Percentiles rank a stretch among this genome's conserved stretches.
These are phyloP conservation scores for Kodamaea anthophila DNA, from an alignment of 1,139 yeast species.

Conservation along the genomic window DNA sequence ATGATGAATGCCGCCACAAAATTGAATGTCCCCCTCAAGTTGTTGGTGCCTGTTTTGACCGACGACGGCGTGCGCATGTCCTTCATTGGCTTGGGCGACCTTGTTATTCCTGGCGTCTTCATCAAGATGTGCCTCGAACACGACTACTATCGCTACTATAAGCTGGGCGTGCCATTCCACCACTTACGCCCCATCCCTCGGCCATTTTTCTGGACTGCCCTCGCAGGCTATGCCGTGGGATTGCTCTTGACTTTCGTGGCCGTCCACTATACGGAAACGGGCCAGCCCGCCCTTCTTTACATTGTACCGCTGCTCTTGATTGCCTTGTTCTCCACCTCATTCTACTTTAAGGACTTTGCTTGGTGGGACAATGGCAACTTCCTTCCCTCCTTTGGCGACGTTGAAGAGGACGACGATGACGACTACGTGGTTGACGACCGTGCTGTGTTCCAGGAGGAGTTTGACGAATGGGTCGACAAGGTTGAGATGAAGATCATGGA, in stretches of 20 bases:
- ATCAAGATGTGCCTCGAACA: constrained; percentile 45
- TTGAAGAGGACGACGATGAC: constrained; percentile 11
- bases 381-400: constrained; percentile 12
- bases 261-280: constrained; percentile 32
- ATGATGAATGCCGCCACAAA: constrained; percentile 59
- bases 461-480: constrained; percentile 18
- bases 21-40: constrained; percentile 51
- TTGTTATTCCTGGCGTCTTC: constrained; percentile 51
- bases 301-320: constrained; percentile 48
- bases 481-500: constrained; percentile 16
- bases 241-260: constrained; percentile 37
- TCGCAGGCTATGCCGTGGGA: constrained; percentile 42
- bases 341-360: constrained; percentile 9
- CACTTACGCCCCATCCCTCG: constrained; percentile 31
- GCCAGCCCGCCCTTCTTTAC: constrained; percentile 66
- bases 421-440: constrained; percentile 13
- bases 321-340: constrained; percentile 12
- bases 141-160: constrained; percentile 39
- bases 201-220: constrained; percentile 40
- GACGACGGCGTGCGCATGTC: constrained; percentile 5
- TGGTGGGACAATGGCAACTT: constrained; percentile 22
- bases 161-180: constrained; percentile 28
- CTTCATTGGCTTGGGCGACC: constrained; percentile 55
- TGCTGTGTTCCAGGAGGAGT: constrained; percentile 15
- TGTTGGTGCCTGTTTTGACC: constrained; percentile 36